Conservation (phyloP, 192 early-diverging fungal genomes). For the Coemansia sp. region DNA sequence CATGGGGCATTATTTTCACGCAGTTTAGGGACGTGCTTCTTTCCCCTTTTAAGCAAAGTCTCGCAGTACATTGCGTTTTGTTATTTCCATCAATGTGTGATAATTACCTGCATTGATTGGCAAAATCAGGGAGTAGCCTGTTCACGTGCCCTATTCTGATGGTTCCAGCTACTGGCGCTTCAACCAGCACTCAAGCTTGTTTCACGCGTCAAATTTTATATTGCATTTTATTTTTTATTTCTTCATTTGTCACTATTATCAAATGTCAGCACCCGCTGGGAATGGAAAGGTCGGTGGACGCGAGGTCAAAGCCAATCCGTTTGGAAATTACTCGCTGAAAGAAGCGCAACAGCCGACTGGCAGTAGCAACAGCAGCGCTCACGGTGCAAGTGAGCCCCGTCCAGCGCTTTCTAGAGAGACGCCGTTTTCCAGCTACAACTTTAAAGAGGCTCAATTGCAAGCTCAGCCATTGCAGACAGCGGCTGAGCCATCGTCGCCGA, state of each 20-base stretch:
- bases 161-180: neutral
- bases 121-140: neutral
- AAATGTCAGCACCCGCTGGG: conserved; percentile 1
- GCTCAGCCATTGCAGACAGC: neutral
- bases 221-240: neutral
- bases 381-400: neutral
- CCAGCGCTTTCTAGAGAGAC: conserved; percentile 7
- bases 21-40: too few relatives aligned
- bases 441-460: conserved; percentile 38
- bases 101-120: neutral
- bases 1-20: too few relatives aligned
- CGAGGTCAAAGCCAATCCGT: conserved; percentile 34
- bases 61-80: too few relatives aligned
- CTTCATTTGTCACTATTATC: neutral
- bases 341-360: conserved; percentile 34
- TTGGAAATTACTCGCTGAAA: conserved; percentile 51
- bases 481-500: conserved; percentile 24
- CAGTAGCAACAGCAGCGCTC: neutral
- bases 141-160: neutral
- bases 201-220: too few relatives aligned
- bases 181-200: too few relatives aligned
- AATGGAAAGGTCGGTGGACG: conserved; percentile 1
- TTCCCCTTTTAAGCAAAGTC: too few relatives aligned
- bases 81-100: too few relatives aligned
- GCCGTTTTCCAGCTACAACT: conserved; percentile 48